Percentiles rank a stretch among this genome's conserved stretches.
Evolutionary conservation across 2,329 filamentous ascomycete genomes (phyloP).

Genomic region (Microsporum canis): DNA sequence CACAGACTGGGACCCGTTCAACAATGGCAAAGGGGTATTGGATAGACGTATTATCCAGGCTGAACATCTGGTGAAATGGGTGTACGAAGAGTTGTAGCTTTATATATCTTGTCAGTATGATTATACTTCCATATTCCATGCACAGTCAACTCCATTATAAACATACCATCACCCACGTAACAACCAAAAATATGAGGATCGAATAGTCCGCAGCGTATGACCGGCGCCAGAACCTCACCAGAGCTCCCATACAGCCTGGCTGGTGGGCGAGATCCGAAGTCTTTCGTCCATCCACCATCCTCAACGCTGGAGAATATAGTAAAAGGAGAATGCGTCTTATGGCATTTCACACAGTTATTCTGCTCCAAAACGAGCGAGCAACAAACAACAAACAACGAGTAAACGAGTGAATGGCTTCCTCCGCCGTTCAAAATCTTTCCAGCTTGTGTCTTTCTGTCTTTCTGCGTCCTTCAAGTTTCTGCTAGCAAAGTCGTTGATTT

Average conservation of each 20-base stretch:
- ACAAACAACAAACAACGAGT: not conserved
- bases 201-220: slow-evolving; percentile 85
- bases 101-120: not conserved
- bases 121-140: not conserved
- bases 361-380: not conserved
- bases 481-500: not conserved
- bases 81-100: slow-evolving; percentile 58
- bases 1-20: slow-evolving; percentile 72
- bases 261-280: slow-evolving; percentile 14
- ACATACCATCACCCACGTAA: slow-evolving; percentile 42
- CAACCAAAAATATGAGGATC: slow-evolving; percentile 59
- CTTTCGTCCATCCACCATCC: not conserved
- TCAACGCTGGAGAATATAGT: too few relatives aligned
- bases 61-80: slow-evolving; percentile 93
- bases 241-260: slow-evolving; percentile 35
- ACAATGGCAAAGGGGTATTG: slow-evolving; percentile 74
- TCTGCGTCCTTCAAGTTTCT: not conserved
- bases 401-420: not conserved
- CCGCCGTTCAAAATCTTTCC: not conserved
- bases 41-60: slow-evolving; percentile 70
- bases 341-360: not conserved
- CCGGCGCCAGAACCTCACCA: slow-evolving; percentile 48
- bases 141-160: slow-evolving; percentile 4
- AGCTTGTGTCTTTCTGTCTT: not conserved
- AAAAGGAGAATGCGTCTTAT: not conserved